phyloP scores from a whole-genome alignment of 768 basidiomycete species.

The Amanita phalloides region DNA sequence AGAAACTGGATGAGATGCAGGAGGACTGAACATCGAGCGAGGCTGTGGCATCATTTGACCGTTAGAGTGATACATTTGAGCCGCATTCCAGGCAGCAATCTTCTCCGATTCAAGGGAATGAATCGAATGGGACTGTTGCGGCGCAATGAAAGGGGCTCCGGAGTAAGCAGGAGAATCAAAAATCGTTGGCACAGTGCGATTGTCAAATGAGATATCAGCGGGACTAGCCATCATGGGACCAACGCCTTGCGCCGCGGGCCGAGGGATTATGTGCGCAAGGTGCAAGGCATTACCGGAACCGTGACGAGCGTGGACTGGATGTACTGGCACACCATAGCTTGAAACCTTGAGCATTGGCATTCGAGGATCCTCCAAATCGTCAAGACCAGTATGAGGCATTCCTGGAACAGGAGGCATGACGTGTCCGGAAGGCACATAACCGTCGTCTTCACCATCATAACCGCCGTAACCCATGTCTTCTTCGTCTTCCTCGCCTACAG shows the following conservation, averaged over 20 bases:
- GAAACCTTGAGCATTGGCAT: slow-evolving; percentile 24
- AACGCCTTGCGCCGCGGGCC: slow-evolving; percentile 5
- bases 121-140: not conserved
- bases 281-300: slow-evolving; percentile 7
- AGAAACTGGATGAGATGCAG: slow-evolving; percentile 12
- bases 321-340: slow-evolving; percentile 16
- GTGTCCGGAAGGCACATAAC: slow-evolving; percentile 16
- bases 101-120: slow-evolving; percentile 10
- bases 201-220: slow-evolving; percentile 5
- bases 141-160: slow-evolving; percentile 5
- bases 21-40: slow-evolving; percentile 13
- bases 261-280: slow-evolving; percentile 10
- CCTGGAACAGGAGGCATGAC: slow-evolving; percentile 3
- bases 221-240: slow-evolving; percentile 10
- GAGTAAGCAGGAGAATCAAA: slow-evolving; percentile 8
- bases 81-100: slow-evolving; percentile 13
- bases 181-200: slow-evolving; percentile 6
- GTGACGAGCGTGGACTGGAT: not conserved
- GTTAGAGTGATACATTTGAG: slow-evolving; percentile 7
- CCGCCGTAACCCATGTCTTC: slow-evolving; percentile 25
- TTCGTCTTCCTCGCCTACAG: slow-evolving; percentile 41
- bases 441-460: slow-evolving; percentile 25
- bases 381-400: slow-evolving; percentile 8
- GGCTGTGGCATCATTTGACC: slow-evolving; percentile 12
- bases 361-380: slow-evolving; percentile 23